These are phyloP conservation scores for Handroanthus guayacan DNA, from an alignment of 257 asterid species.

Conservation along the genomic window DNA sequence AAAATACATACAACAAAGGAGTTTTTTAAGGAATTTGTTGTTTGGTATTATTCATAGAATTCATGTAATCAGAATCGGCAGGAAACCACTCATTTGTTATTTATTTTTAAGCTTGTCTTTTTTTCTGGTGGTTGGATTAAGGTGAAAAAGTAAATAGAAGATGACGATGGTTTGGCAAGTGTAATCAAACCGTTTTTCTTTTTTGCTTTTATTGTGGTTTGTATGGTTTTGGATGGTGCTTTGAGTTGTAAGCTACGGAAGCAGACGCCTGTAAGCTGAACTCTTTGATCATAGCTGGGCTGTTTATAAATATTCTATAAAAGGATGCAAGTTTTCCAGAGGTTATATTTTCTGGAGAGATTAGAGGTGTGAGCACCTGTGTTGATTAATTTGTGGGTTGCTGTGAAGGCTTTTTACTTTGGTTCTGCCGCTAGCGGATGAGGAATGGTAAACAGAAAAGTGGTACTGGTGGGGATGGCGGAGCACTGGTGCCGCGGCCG, in stretches of 20 bases:
- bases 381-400: constrained; percentile 34
- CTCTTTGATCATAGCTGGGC: constrained; percentile 13
- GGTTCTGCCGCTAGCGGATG: constrained; percentile 53
- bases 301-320: constrained; percentile 7
- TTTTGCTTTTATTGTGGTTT: constrained; percentile 47
- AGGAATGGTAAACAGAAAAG: constrained; percentile 67
- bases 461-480: constrained; percentile 46
- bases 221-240: constrained; percentile 49
- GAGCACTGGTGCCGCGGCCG: constrained; percentile 49
- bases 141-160: constrained; percentile 35
- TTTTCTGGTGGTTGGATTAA: constrained; percentile 50
- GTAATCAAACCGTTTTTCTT: constrained; percentile 36
- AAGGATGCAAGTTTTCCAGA: constrained; percentile 24
- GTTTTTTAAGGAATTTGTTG: constrained; percentile 59
- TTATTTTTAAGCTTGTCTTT: constrained; percentile 20
- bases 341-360: constrained; percentile 52
- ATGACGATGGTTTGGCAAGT: constrained; percentile 36
- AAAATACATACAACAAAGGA: constrained; percentile 49
- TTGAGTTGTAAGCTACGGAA: constrained; percentile 56
- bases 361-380: constrained; percentile 43
- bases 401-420: constrained; percentile 25
- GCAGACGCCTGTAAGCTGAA: constrained; percentile 57
- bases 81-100: constrained; percentile 22
- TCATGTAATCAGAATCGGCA: constrained; percentile 24
- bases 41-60: constrained; percentile 40